Percentiles rank a stretch among this genome's conserved stretches.
Conservation (phyloP, 768 basidiomycete species). For the Hortiboletus flavorubellus region DNA sequence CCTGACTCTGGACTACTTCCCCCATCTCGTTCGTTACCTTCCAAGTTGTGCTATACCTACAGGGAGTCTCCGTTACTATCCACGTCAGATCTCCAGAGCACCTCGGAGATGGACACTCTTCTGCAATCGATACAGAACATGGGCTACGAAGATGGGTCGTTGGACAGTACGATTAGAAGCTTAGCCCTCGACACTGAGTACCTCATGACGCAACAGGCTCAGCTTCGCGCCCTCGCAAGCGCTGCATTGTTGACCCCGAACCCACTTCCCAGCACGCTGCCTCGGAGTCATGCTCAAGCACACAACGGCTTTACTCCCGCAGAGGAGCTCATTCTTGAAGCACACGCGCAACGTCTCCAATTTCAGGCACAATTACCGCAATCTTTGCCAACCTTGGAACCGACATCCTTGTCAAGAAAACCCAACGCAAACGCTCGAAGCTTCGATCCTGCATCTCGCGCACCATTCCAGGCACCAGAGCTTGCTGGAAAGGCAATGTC, state of each 20-base stretch:
- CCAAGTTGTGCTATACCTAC: conserved; percentile 18
- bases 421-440: conserved; percentile 4
- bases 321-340: conserved; percentile 66
- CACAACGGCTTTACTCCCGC: conserved; percentile 62
- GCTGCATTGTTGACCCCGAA: conserved; percentile 12
- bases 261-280: conserved; percentile 2
- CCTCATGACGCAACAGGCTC: conserved; percentile 17
- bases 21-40: conserved; percentile 19
- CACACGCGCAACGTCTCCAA: conserved; percentile 35
- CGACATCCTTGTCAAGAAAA: conserved; percentile 4
- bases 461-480: background rate
- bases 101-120: conserved; percentile 39
- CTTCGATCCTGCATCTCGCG: conserved; percentile 5
- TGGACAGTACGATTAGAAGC: conserved; percentile 13
- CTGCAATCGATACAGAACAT: conserved; percentile 35
- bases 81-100: conserved; percentile 21
- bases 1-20: conserved; percentile 7
- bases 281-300: conserved; percentile 34
- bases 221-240: conserved; percentile 23
- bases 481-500: conserved; percentile 6
- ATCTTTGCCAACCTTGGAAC: conserved; percentile 9
- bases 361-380: conserved; percentile 11
- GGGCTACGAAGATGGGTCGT: conserved; percentile 15
- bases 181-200: conserved; percentile 17
- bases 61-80: conserved; percentile 15